Conservation (phyloP, 2,329 filamentous ascomycete genomes). For the Hirsutella thompsonii region DNA sequence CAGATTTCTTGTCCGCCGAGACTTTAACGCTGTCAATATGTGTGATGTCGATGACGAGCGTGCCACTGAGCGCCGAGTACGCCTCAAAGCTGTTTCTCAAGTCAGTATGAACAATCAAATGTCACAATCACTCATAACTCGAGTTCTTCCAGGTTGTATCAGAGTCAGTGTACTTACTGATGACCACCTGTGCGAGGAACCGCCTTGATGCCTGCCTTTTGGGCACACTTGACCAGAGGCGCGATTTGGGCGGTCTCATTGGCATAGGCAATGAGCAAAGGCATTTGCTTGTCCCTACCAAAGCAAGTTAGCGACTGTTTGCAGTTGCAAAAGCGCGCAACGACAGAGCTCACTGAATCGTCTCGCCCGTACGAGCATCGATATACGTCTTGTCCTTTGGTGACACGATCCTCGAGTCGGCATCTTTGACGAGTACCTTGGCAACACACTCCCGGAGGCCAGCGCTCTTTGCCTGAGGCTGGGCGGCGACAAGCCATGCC, state of each 20-base stretch:
- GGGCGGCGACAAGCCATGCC: background rate
- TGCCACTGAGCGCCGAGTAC: conserved; percentile 2
- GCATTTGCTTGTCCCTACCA: conserved; percentile 2
- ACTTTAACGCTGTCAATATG: conserved; percentile 8
- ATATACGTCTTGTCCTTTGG: conserved; percentile 2
- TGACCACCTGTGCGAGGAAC: conserved; percentile 7
- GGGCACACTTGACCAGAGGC: conserved; percentile 4
- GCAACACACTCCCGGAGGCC: background rate
- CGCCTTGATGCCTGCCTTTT: conserved; percentile 4
- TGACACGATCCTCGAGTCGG: background rate
- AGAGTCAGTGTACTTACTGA: background rate
- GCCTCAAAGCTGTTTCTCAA: conserved; percentile 15
- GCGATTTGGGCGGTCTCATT: conserved; percentile 4
- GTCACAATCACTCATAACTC: background rate
- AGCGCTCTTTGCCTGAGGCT: background rate
- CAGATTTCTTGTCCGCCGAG: conserved; percentile 3
- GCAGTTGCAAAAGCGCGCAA: background rate
- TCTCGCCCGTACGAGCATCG: conserved; percentile 5
- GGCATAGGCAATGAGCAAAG: conserved; percentile 4
- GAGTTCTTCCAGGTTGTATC: background rate
- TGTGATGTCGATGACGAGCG: conserved; percentile 8
- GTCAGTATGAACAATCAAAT: background rate
- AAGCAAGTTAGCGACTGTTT: background rate
- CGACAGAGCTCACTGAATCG: conserved; percentile 2
- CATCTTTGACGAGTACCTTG: background rate